Percentiles rank a stretch among this genome's conserved stretches.
phyloP scores from a whole-genome alignment of 208 protist species.

The Trypanosoma platydactyli region DNA sequence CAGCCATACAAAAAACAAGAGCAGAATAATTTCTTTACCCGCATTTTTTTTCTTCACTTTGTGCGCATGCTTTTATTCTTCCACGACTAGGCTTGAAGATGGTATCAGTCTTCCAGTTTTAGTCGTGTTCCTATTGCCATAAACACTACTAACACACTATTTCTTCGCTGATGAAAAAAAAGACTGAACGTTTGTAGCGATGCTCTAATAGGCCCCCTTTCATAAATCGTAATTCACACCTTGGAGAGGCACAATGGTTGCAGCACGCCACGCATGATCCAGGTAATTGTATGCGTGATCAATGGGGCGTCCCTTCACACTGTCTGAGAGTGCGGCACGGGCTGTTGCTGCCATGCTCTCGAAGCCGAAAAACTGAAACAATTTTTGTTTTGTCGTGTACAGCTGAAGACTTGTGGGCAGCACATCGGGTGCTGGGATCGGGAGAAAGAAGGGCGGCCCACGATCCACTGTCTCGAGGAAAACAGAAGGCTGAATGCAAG shows the following conservation, averaged over 20 bases:
- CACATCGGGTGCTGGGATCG: slow-evolving; percentile 57
- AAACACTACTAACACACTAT: no score
- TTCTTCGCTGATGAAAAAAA: no score
- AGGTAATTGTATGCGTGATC: slow-evolving; percentile 82
- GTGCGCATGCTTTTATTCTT: slow-evolving; percentile 5
- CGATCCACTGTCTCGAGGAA: slow-evolving; percentile 52
- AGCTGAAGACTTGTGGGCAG: slow-evolving; percentile 70
- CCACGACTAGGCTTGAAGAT: not conserved
- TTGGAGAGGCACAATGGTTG: slow-evolving; percentile 55
- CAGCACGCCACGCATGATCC: slow-evolving; percentile 81
- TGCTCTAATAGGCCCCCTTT: not conserved
- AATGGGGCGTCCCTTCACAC: slow-evolving; percentile 56
- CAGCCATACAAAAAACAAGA: not conserved
- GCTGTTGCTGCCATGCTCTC: slow-evolving; percentile 50
- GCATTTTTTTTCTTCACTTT: not conserved
- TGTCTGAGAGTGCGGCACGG: slow-evolving; percentile 35
- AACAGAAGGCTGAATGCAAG: slow-evolving; percentile 62
- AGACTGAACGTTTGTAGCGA: not conserved
- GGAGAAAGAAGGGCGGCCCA: slow-evolving; percentile 64
- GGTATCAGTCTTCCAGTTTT: no score
- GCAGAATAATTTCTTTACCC: not conserved
- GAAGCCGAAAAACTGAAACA: slow-evolving; percentile 84
- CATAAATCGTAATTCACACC: slow-evolving; percentile 54
- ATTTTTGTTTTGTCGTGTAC: slow-evolving; percentile 47
- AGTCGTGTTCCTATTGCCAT: no score